Percentiles rank a stretch among this genome's conserved stretches.
Evolutionary conservation across 2,329 filamentous ascomycete genomes (phyloP).

Genomic region (Dactylellina parvicollis): DNA sequence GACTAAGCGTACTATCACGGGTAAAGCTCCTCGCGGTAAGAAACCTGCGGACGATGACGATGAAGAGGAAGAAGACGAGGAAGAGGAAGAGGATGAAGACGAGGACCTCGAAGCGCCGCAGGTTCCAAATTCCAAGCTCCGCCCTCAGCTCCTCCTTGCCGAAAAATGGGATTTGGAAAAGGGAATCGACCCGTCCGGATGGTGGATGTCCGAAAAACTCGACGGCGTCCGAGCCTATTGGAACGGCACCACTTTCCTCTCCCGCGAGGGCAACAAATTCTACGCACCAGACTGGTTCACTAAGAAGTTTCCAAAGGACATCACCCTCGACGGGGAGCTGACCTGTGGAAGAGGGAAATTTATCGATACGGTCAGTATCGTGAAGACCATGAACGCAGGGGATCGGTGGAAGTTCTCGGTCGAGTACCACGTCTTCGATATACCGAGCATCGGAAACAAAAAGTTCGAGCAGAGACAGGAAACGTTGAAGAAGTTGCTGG

Average conservation of each 20-base stretch:
- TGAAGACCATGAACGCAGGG: slow-evolving; percentile 55
- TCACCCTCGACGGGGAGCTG: slow-evolving; percentile 58
- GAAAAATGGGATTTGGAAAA: slow-evolving; percentile 58
- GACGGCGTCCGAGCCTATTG: slow-evolving; percentile 58
- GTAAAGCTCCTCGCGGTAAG: slow-evolving; percentile 38
- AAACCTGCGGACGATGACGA: slow-evolving; percentile 12
- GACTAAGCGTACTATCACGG: slow-evolving; percentile 36
- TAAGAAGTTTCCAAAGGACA: slow-evolving; percentile 56
- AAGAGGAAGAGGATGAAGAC: slow-evolving; percentile 30
- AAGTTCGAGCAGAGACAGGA: slow-evolving; percentile 56
- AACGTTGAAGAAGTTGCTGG: slow-evolving; percentile 51
- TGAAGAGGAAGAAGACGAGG: slow-evolving; percentile 24
- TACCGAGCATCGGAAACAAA: slow-evolving; percentile 54
- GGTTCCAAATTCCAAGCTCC: slow-evolving; percentile 46
- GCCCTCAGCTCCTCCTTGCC: slow-evolving; percentile 57
- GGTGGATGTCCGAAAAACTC: slow-evolving; percentile 58
- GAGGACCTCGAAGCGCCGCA: slow-evolving; percentile 28
- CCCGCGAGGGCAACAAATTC: slow-evolving; percentile 58
- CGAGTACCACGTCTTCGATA: slow-evolving; percentile 57
- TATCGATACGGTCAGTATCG: slow-evolving; percentile 58
- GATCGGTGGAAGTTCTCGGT: slow-evolving; percentile 58
- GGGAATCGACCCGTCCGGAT: slow-evolving; percentile 56
- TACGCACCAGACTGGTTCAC: slow-evolving; percentile 58
- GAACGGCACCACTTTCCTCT: slow-evolving; percentile 57
- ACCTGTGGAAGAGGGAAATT: slow-evolving; percentile 57